phyloP scores from a whole-genome alignment of 2,329 filamentous ascomycete genomes.

The Nothomitra cinnamomea region DNA sequence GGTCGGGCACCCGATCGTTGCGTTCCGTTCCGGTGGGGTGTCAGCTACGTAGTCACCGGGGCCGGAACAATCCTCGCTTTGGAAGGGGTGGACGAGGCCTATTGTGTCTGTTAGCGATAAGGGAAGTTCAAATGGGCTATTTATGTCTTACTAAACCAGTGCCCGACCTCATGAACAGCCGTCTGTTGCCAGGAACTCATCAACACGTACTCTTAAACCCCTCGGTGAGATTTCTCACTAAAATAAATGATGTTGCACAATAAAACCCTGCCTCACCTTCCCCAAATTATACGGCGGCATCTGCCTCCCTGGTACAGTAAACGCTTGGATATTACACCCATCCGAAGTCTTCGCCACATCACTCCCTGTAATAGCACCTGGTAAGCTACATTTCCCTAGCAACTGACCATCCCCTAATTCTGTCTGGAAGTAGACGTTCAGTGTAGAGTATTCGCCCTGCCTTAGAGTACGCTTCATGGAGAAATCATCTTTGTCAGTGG shows the following conservation, averaged over 20 bases:
- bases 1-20: conserved; percentile 14
- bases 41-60: conserved; percentile 16
- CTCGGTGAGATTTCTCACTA: neutral
- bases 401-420: neutral
- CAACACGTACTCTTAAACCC: conserved; percentile 7
- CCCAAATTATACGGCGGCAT: neutral
- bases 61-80: conserved; percentile 15
- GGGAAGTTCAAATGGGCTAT: too few species aligned
- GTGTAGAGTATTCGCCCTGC: conserved; percentile 32
- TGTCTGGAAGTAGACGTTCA: conserved; percentile 44
- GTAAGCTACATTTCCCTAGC: conserved; percentile 8
- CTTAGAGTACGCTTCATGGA: conserved; percentile 36
- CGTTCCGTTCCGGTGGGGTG: conserved; percentile 15
- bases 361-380: neutral
- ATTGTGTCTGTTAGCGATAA: too few species aligned
- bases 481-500: conserved; percentile 29
- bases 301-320: neutral
- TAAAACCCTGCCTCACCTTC: too few species aligned
- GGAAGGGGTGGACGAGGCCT: conserved; percentile 19
- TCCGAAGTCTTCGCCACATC: neutral
- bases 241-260: neutral
- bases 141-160: conserved; percentile 14
- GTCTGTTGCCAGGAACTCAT: conserved; percentile 15
- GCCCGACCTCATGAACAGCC: conserved; percentile 18
- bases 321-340: neutral